These are phyloP conservation scores for Chlorella sp. DNA, from an alignment of 139 green algal species.

Conservation along the genomic window DNA sequence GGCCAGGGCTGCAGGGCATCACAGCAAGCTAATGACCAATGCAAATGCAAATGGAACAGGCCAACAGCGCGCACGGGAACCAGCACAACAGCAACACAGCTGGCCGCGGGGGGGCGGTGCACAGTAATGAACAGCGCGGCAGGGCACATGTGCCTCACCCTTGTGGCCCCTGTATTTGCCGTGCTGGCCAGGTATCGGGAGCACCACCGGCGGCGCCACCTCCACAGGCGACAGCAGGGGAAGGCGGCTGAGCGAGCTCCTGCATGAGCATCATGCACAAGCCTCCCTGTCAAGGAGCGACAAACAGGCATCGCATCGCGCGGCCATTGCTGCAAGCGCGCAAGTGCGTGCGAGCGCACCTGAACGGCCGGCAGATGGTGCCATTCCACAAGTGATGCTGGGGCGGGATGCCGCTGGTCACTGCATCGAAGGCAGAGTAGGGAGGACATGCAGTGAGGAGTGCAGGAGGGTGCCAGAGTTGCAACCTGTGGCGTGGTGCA, in stretches of 20 bases:
- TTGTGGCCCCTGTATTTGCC: conserved; percentile 50
- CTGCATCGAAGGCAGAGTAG: conserved; percentile 18
- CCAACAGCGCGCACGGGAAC: neutral
- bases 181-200: conserved; percentile 66
- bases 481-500: neutral
- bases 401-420: conserved; percentile 78
- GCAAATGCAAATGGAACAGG: neutral
- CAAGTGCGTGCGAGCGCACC: neutral
- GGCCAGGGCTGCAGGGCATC: conserved; percentile 46
- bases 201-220: conserved; percentile 73
- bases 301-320: neutral
- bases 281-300: neutral
- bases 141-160: neutral
- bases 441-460: neutral
- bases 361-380: conserved; percentile 63
- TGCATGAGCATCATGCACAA: neutral
- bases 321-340: neutral
- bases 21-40: neutral
- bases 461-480: too few relatives aligned
- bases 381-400: conserved; percentile 81
- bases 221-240: conserved; percentile 25
- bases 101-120: neutral
- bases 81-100: neutral
- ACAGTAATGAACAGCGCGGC: neutral
- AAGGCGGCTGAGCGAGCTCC: neutral